Evolutionary conservation across 2,329 filamentous ascomycete genomes (phyloP), one percentile per base, ranked within the genome.

Genomic region (Nemania diffusa): DNA sequence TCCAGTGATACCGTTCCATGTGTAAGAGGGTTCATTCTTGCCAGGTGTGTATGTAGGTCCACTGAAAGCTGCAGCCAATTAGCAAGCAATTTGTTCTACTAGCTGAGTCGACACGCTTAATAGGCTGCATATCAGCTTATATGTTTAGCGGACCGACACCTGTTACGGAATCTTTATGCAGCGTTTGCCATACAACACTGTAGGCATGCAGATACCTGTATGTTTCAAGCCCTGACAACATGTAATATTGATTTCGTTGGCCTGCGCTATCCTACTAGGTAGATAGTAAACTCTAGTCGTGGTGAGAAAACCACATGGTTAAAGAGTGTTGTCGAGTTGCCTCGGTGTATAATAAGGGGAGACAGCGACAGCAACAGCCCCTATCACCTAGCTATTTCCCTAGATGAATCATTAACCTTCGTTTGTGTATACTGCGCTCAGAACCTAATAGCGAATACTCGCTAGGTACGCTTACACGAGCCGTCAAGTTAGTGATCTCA

Each of bases 111-210:
- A 40, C 37, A 40, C 37, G 37, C 48, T 29, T 26, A 17, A 27
- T 44, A 22, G 13, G 11, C 5, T 44, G 42, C 56, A 48, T 34
- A n/a, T 48, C 56, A 58, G 56, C 42, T 46, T n/a, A 29, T 17
- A 32, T 34, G 29, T 24, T 58, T 32, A 2, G 27, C 26, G 42
- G 40, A 29, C 42, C 26, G 48, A 11, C 42, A n/a, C 56, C 42
- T 20, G 5, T 58, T 48, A 58, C 11, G 42, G 56, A 46, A 48
- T 11, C 7, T n/a, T 15, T 4, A 48, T 58, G 56, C 42, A 58
- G 27, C 20, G 48, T 48, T 17, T 34, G 26, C 26, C 37, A 40
- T 26, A 48, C 13, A 58, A 27, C 42, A 57, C 22, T 29, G 34
- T 37, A 20, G 53, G n/a, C 27, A 34, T 9, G 55, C 42, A 44